Evolutionary conservation across 306 rosid genomes (phyloP).

Genomic region (Carpinus viminea): DNA sequence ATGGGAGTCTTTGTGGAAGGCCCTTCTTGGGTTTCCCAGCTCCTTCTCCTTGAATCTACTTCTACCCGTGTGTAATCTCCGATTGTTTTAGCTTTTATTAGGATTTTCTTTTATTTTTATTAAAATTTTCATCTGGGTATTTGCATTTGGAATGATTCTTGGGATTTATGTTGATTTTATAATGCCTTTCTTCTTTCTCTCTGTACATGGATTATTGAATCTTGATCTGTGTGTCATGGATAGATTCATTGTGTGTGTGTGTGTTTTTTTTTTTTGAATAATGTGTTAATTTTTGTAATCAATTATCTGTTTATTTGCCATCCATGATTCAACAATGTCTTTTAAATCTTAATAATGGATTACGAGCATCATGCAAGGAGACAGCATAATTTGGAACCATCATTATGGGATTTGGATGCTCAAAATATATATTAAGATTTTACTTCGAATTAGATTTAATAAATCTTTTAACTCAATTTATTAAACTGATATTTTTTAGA

Average conservation of each 20-base stretch:
- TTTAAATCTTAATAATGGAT: background rate
- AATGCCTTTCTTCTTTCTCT: too few relatives aligned
- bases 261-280: background rate
- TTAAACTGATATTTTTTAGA: too few relatives aligned
- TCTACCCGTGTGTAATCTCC: too few relatives aligned
- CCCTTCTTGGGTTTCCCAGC: constrained; percentile 52
- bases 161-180: constrained; percentile 1
- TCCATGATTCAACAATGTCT: too few relatives aligned
- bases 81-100: constrained; percentile 10
- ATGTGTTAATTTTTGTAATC: background rate
- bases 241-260: too few relatives aligned
- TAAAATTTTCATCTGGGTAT: constrained; percentile 12
- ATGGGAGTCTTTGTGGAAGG: constrained; percentile 41
- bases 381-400: background rate
- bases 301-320: background rate
- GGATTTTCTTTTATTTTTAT: background rate
- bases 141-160: constrained; percentile 20
- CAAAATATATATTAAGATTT: background rate
- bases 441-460: too few relatives aligned
- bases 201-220: background rate
- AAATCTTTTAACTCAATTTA: too few relatives aligned
- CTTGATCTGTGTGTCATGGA: background rate
- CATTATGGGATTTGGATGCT: background rate
- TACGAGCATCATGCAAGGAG: background rate
- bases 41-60: constrained; percentile 32